Conservation (phyloP, 1,284 basidiomycete genomes). For the Kalmanozyma brasiliensis region DNA sequence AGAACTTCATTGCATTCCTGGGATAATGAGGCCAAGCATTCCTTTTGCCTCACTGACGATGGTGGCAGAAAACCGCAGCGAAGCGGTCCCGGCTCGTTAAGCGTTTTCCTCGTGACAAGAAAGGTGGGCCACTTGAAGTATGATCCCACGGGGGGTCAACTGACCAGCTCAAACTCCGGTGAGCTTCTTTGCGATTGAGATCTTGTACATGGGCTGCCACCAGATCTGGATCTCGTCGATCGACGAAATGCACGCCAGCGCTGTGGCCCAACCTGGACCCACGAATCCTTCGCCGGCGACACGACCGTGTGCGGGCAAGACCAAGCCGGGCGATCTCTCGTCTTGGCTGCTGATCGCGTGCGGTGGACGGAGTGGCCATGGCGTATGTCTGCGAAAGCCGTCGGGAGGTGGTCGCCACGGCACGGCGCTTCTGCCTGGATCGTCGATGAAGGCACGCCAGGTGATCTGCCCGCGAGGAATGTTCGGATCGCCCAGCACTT, state of each 20-base stretch:
- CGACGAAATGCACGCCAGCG: conserved; percentile 39
- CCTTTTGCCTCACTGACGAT: no score
- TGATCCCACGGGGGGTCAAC: no score
- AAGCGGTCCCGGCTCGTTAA: no score
- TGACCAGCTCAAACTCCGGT: conserved; percentile 31
- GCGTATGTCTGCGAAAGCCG: conserved; percentile 39
- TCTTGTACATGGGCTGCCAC: conserved; percentile 56
- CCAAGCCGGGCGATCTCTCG: conserved; percentile 40
- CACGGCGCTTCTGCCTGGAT: conserved; percentile 36
- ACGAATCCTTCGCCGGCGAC: conserved; percentile 52
- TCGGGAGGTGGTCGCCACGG: conserved; percentile 38
- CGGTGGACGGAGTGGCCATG: conserved; percentile 38
- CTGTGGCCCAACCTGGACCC: conserved; percentile 42
- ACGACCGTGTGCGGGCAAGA: conserved; percentile 46
- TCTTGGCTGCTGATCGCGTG: conserved; percentile 20
- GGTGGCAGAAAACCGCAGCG: no score
- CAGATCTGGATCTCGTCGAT: conserved; percentile 55
- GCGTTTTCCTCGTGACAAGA: no score
- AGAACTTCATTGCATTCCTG: no score
- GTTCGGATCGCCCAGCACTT: conserved; percentile 54
- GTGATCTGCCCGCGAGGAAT: conserved; percentile 52
- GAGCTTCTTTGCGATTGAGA: conserved; percentile 49
- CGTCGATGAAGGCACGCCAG: conserved; percentile 54
- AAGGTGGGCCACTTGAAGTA: no score
- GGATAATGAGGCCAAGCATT: no score